A percentile compares a stretch with the other conserved stretches of the same genome.
Conservation (phyloP, 23 red algal genomes). For the Chondrus crispus region DNA sequence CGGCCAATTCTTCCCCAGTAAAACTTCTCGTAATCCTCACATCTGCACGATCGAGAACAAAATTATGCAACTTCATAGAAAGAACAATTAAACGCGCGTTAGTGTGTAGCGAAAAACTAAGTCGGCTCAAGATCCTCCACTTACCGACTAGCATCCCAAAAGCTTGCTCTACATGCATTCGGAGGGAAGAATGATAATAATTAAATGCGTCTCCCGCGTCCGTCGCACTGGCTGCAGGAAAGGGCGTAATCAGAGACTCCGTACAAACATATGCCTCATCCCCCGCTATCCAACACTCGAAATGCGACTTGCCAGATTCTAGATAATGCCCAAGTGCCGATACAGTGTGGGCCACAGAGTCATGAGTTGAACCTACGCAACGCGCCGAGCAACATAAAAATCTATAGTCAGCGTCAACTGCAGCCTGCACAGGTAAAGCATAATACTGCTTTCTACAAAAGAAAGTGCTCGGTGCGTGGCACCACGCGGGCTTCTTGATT, state of each 20-base stretch:
- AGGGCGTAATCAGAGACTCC: too few species aligned
- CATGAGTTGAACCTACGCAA: constrained; percentile 43
- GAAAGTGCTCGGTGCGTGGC: background rate
- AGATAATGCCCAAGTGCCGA: background rate
- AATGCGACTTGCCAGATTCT: background rate
- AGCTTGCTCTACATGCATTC: background rate
- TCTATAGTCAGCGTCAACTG: background rate
- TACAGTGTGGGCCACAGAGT: background rate
- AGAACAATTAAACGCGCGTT: background rate
- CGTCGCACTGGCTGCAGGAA: too few species aligned
- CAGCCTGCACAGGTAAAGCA: background rate
- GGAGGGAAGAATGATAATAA: background rate
- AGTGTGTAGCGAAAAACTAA: background rate
- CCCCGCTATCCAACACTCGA: background rate
- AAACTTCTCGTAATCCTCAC: too few species aligned
- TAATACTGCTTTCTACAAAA: background rate
- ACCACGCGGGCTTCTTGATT: background rate
- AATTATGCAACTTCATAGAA: background rate
- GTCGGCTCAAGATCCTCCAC: background rate
- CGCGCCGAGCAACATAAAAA: background rate
- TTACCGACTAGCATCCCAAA: background rate
- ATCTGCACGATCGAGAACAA: too few species aligned
- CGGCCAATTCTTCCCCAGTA: too few species aligned
- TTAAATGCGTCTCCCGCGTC: background rate
- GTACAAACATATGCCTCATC: background rate